These are phyloP conservation scores for Geosmithia flava DNA, from an alignment of 2,329 filamentous ascomycete species.

Conservation along the genomic window DNA sequence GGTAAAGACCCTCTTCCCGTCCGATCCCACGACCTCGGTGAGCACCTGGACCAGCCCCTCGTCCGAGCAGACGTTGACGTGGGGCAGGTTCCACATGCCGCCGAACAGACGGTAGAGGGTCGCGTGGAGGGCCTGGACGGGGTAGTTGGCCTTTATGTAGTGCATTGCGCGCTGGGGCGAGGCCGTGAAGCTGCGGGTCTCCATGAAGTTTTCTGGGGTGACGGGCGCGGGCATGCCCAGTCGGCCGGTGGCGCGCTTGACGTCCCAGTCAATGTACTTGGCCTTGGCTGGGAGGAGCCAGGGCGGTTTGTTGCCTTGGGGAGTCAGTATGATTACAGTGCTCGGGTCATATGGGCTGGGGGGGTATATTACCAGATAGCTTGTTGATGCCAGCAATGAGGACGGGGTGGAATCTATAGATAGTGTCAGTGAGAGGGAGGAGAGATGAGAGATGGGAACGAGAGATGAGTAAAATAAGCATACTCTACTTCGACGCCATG, in stretches of 20 bases:
- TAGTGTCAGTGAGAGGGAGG: background rate
- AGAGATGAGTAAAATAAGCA: conserved; percentile 11
- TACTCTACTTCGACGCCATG: conserved; percentile 56
- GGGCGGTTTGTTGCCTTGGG: conserved; percentile 58
- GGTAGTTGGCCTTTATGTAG: conserved; percentile 49
- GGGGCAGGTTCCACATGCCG: conserved; percentile 48
- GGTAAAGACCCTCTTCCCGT: conserved; percentile 28
- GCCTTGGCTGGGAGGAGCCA: conserved; percentile 61
- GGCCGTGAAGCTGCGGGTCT: conserved; percentile 23
- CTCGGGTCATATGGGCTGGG: too few species aligned
- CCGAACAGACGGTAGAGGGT: conserved; percentile 43
- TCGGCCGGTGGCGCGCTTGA: conserved; percentile 21
- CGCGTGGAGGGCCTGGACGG: conserved; percentile 34
- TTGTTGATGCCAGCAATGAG: conserved; percentile 58
- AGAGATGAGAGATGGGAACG: background rate
- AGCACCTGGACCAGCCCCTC: conserved; percentile 33
- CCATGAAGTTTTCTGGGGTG: conserved; percentile 29
- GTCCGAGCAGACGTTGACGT: conserved; percentile 46
- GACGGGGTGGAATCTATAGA: conserved; percentile 45
- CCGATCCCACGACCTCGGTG: conserved; percentile 12
- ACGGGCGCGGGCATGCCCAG: conserved; percentile 22
- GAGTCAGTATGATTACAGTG: background rate
- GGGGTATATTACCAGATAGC: conserved; percentile 35
- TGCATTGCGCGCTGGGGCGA: conserved; percentile 54
- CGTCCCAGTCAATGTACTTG: conserved; percentile 34